Evolutionary conservation across 2,329 filamentous ascomycete species (phyloP), one percentile per base, ranked within the genome.

Genomic region (Karstenula rhodostoma): DNA sequence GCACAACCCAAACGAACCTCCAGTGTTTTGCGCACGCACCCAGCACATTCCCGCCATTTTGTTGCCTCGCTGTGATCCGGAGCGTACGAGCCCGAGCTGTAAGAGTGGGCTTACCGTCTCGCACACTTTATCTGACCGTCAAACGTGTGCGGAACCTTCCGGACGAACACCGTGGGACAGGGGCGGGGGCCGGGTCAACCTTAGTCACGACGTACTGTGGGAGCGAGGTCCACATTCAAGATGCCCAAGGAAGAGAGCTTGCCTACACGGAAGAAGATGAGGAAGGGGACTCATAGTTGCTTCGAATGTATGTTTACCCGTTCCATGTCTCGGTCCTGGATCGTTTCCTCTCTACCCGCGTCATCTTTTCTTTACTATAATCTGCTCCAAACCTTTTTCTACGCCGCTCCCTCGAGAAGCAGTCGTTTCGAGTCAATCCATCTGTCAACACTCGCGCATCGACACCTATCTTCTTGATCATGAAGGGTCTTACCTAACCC

Each of bases 271-370:
- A 79, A 78, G 67, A 80, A 77, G 73, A 80, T 80, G 78, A 72
- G 78, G 56, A 80, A 80, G 65, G 78, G 78, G 23, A 80, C 78
- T 52, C 78, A 79, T 66, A 79, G 77, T 63, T 80, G 78, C 68
- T 80, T 80, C 59, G 78, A 80, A 73, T 80, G 78, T 79, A 78
- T 58, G 77, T 77, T 61, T 56, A 57, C 54, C 29, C 56, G 33
- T 35, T 22, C 32, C 22, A 53, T 40, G 51, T n/a, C 47, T 7
- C n/a, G 17, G 13, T 17, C 32, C 12, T 10, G 1, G 6, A 23
- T 29, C 23, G 25, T 9, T 42, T 12, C 22, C 25, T 29, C 3
- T 19, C 22, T 15, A n/a, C 40, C 15, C 42, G 40, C 42, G 8
- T 22, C 42, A 22, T 17, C 37, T 19, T 44, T 17, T 17, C 19